Base-by-base conservation (phyloP, 1,284 basidiomycete species). In the Inonotus obliquus region DNA sequence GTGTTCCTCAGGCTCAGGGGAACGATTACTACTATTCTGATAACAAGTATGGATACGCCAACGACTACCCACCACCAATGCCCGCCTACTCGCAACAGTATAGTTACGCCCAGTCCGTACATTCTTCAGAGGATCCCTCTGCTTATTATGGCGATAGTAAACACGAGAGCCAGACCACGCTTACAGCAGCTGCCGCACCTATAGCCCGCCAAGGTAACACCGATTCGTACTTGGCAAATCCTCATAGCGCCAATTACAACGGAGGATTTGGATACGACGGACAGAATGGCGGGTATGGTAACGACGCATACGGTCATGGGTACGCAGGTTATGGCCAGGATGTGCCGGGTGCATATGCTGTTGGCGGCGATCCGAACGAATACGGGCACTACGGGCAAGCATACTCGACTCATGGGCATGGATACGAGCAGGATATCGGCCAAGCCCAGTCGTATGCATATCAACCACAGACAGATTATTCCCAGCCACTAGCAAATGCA, bases 11-110 rank as follows among this genome's bases (percentile, higher is more conserved):
- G 4, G 41, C 63, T 41, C 54, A 32, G 4, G 41, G 23, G 41
- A 59, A 32, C 29, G 63, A 64, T 41, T 64, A 64, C 35, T 61
- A 61, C 41, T 61, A 61, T 37, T 39, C 51, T 21, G 60, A 64
- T 29, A 48, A 61, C 49, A 64, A 64, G 41, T 61, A 44, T 23
- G 47, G 38, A 25, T 61, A 64, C 49, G 53, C 60, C n/a, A 48
- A 27, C 17, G 62, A 63, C 39, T 60, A 56, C 35, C 63, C 63
- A 19, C 63, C 63, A 6, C 55, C 61, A 29, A 64, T 64, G 63
- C 63, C 63, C 29, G 49, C 51, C 13, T 64, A 61, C 32, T 54
- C 57, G 48, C 57, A 63, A 23, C 62, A 63, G 39, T 55, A 64
- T 13, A 35, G 21, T 23, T 64, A 61, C 37, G 19, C 63, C 5